Conservation (phyloP, 148 eudicot species). For the Arbutus unedo region DNA sequence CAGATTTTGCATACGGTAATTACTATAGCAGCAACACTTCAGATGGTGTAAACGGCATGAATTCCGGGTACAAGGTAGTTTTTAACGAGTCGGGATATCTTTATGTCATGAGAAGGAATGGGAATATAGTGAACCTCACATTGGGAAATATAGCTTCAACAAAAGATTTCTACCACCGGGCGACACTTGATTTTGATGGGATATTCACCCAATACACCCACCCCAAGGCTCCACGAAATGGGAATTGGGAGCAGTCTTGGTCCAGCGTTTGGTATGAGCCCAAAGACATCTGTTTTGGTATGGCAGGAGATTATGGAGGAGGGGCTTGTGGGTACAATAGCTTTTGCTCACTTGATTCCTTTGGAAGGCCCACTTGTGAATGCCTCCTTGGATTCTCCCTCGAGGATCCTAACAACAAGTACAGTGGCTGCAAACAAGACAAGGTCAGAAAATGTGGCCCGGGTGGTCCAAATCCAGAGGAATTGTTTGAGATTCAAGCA, state of each 20-base stretch:
- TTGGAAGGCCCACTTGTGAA: constrained; percentile 20
- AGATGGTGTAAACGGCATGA: background rate
- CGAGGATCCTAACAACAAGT: constrained; percentile 20
- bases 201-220: constrained; percentile 22
- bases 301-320: background rate
- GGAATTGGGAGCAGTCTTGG: constrained; percentile 16
- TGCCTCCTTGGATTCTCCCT: constrained; percentile 27
- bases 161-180: constrained; percentile 15
- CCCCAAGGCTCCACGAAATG: constrained; percentile 10
- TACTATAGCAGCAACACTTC: background rate
- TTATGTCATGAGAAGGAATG: constrained; percentile 10
- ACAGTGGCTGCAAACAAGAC: constrained; percentile 22
- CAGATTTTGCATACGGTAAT: background rate
- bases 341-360: constrained; percentile 16
- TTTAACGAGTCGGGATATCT: constrained; percentile 22
- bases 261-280: constrained; percentile 15
- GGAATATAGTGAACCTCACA: constrained; percentile 7
- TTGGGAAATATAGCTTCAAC: background rate
- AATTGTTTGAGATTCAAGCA: constrained; percentile 1
- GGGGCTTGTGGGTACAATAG: constrained; percentile 35
- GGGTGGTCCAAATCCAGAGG: background rate
- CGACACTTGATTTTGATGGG: constrained; percentile 27
- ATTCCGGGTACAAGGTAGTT: constrained; percentile 11
- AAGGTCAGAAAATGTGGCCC: constrained; percentile 13
- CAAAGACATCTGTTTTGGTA: constrained; percentile 18